phyloP scores from a whole-genome alignment of 208 protist genomes.

The Leptomonas seymouri region DNA sequence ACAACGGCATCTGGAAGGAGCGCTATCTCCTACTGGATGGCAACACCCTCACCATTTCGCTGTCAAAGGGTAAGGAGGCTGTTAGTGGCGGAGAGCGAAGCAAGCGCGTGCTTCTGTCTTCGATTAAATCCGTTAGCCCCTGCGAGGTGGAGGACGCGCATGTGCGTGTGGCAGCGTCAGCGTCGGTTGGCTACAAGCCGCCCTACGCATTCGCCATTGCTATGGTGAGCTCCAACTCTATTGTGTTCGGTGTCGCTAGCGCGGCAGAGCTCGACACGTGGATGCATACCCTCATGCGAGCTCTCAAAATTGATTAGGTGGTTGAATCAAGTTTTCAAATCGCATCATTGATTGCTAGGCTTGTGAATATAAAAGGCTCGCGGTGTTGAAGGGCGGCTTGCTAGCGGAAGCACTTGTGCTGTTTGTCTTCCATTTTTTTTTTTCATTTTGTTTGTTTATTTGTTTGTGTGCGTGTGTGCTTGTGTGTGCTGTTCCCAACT shows the following conservation, averaged over 20 bases:
- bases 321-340: background rate
- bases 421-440: slow-evolving; percentile 16
- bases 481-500: too few species aligned
- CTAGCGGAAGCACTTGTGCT: background rate
- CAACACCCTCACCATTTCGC: slow-evolving; percentile 75
- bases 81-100: slow-evolving; percentile 61
- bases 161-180: slow-evolving; percentile 26
- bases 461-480: background rate
- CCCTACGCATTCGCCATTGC: slow-evolving; percentile 73
- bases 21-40: slow-evolving; percentile 65
- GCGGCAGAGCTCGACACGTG: slow-evolving; percentile 71
- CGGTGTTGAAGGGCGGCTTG: too few species aligned
- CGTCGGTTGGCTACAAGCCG: slow-evolving; percentile 33
- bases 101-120: slow-evolving; percentile 63
- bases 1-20: slow-evolving; percentile 85
- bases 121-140: slow-evolving; percentile 70
- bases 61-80: slow-evolving; percentile 64
- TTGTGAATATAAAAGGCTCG: too few species aligned
- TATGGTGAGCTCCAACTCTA: slow-evolving; percentile 70
- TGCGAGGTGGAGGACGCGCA: slow-evolving; percentile 53
- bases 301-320: slow-evolving; percentile 68
- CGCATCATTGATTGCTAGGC: too few species aligned
- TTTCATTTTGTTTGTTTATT: slow-evolving; percentile 9
- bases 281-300: slow-evolving; percentile 63
- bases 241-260: slow-evolving; percentile 66